phyloP scores from a whole-genome alignment of 2,329 filamentous ascomycete genomes.

The Ramularia endophylla region DNA sequence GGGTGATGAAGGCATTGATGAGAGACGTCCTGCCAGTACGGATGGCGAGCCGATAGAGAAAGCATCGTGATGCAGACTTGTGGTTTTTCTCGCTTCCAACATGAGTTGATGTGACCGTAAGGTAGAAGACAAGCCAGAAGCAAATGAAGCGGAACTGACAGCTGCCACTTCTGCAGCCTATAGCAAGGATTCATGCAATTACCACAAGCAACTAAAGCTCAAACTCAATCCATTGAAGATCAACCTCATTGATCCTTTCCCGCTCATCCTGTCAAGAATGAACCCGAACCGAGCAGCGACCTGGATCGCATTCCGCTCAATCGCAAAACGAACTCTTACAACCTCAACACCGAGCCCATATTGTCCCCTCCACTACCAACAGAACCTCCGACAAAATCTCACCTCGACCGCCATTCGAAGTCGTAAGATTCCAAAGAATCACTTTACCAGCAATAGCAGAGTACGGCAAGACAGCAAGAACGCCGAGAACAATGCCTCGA shows the following conservation, averaged over 20 bases:
- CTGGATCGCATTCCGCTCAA: constrained; percentile 25
- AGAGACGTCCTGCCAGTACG: too few species aligned
- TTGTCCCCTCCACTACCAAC: constrained; percentile 13
- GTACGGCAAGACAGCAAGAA: constrained; percentile 15
- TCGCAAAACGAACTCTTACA: constrained; percentile 22
- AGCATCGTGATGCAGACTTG: too few species aligned
- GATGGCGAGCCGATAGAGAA: too few species aligned
- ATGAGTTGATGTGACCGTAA: too few species aligned
- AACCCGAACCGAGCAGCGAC: constrained; percentile 18
- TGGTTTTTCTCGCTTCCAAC: too few species aligned
- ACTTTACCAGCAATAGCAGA: constrained; percentile 20
- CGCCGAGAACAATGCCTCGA: constrained; percentile 1
- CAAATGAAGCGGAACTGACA: too few species aligned
- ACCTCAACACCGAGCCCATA: constrained; percentile 15
- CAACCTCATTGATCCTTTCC: neutral
- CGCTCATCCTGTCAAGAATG: neutral
- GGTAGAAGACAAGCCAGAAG: too few species aligned
- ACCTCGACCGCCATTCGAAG: constrained; percentile 17
- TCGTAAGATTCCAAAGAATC: constrained; percentile 20
- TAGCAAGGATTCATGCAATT: too few species aligned
- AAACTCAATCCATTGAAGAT: too few species aligned
- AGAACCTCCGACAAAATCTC: constrained; percentile 13
- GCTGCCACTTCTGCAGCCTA: too few species aligned
- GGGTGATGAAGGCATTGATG: too few species aligned
- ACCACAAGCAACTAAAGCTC: too few species aligned